Conservation (phyloP, 768 basidiomycete species). For the Pisolithus orientalis region DNA sequence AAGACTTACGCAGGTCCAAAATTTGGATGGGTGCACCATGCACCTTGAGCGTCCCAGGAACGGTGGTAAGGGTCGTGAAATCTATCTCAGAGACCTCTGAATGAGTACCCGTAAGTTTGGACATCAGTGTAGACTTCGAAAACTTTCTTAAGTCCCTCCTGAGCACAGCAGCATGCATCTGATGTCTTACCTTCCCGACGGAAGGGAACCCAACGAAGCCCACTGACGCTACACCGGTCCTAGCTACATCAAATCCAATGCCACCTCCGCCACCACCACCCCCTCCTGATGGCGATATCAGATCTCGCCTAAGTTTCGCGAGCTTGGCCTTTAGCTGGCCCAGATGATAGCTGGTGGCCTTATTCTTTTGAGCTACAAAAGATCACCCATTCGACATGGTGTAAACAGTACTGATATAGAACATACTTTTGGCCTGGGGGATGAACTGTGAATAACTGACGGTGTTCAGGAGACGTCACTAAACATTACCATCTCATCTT, state of each 20-base stretch:
- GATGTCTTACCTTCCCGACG: conserved; percentile 72
- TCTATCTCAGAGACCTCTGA: conserved; percentile 95
- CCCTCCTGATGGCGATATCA: conserved; percentile 70
- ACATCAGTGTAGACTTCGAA: conserved; percentile 86
- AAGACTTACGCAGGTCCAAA: conserved; percentile 72
- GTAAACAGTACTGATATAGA: conserved; percentile 4
- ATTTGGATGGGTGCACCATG: conserved; percentile 97
- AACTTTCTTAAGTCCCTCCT: neutral
- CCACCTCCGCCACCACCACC: conserved; percentile 81
- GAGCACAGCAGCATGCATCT: conserved; percentile 4
- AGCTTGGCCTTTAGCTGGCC: conserved; percentile 98
- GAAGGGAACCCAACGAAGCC: conserved; percentile 91
- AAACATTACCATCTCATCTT: conserved; percentile 88
- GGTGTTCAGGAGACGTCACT: conserved; percentile 5
- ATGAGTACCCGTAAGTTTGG: conserved; percentile 92
- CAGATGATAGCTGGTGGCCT: conserved; percentile 93
- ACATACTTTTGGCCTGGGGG: conserved; percentile 72
- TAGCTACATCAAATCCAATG: conserved; percentile 94
- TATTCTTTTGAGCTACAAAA: conserved; percentile 84
- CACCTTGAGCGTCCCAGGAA: conserved; percentile 90
- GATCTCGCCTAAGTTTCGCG: conserved; percentile 91
- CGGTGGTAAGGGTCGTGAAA: conserved; percentile 93
- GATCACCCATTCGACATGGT: conserved; percentile 9
- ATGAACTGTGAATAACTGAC: conserved; percentile 20
- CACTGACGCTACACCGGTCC: conserved; percentile 95